Evolutionary conservation across 1,284 basidiomycete genomes (phyloP), one percentile per base, ranked within the genome.

Genomic region (Neolentinus lepideus): DNA sequence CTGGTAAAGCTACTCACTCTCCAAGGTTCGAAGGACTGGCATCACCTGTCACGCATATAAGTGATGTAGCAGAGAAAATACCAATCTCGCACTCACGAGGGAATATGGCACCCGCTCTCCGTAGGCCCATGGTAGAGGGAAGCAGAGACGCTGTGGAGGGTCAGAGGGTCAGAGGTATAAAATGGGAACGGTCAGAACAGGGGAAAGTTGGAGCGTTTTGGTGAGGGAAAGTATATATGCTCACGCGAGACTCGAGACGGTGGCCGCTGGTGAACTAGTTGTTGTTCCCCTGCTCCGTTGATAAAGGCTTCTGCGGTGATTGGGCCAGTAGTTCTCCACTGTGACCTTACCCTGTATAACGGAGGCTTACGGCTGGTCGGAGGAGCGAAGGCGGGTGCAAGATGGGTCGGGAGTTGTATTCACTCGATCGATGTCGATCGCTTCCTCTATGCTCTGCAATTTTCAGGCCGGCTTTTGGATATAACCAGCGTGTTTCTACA

Each of bases 1-100:
- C 46, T 29, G 52, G 45, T 21, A 53, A n/a, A 21, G 29, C 16
- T 12, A 54, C 58, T 57, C 38, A 62, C 60, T 61, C 52, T 56
- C 58, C 51, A 14, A 52, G 33, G 21, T 52, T 36, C 10, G 29
- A 31, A 14, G 51, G 51, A 29, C 19, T 52, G 6, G 51, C 51
- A 36, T 52, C 51, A 12, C 51, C 51, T 52, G 47, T 24, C 6
- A 31, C 4, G 21, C 8, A 10, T 31, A 16, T 29, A 29, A 31
- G 29, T 14, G 29, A 14, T 29, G 21, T 14, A 52, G 27, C 33
- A 33, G 21, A 31, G 25, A 8, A 10, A 14, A 31, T 31, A 24
- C 19, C 14, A 35, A 22, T 29, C 14, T 12, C 27, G 48, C 9
- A 52, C 51, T 35, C 51, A 36, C 27, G 51, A 52, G 33, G 10